phyloP scores from a whole-genome alignment of 2,329 filamentous ascomycete species.

The Microdochium trichocladiopsis region DNA sequence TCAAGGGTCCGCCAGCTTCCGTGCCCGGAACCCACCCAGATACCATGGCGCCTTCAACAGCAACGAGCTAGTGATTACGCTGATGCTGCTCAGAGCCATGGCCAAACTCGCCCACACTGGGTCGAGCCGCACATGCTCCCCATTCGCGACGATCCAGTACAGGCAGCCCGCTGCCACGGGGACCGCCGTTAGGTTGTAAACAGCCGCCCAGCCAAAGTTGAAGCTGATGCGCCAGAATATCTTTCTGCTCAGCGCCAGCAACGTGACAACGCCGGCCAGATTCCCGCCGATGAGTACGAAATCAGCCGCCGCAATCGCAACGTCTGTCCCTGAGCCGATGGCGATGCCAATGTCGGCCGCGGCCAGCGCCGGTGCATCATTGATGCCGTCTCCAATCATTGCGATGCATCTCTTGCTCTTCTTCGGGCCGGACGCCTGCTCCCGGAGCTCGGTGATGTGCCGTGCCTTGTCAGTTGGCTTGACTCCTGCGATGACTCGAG shows the following conservation, averaged over 20 bases:
- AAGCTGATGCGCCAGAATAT: conserved; percentile 75
- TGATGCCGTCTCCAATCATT: conserved; percentile 87
- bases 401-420: conserved; percentile 51
- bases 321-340: conserved; percentile 75
- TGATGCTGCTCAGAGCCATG: conserved; percentile 89
- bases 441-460: conserved; percentile 52
- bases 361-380: conserved; percentile 76
- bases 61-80: conserved; percentile 64
- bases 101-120: conserved; percentile 84
- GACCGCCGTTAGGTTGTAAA: conserved; percentile 75
- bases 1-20: background rate
- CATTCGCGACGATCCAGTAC: conserved; percentile 45
- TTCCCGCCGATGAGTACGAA: conserved; percentile 76
- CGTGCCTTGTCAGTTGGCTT: conserved; percentile 77
- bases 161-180: conserved; percentile 77
- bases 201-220: conserved; percentile 79
- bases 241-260: conserved; percentile 61
- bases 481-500: conserved; percentile 80
- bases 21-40: background rate
- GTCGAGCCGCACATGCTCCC: conserved; percentile 56
- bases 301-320: conserved; percentile 72
- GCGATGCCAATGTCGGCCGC: conserved; percentile 79
- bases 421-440: conserved; percentile 8
- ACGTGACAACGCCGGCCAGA: conserved; percentile 62
- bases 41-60: background rate